Conservation (phyloP, 768 basidiomycete species). For the Xanthoconium purpureum region DNA sequence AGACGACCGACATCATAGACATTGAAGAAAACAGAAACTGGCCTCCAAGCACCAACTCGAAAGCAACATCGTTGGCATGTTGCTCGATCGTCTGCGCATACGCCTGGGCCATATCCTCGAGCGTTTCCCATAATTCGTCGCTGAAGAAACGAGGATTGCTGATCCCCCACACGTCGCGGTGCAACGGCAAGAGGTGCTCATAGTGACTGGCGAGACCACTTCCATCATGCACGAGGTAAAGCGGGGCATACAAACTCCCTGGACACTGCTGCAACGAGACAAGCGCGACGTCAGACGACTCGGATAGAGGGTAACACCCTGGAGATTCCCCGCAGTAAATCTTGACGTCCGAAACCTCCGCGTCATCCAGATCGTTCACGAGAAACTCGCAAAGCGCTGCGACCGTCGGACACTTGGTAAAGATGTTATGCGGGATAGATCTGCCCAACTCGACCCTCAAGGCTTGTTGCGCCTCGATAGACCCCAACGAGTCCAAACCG, state of each 20-base stretch:
- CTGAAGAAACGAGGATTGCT: slow-evolving; percentile 50
- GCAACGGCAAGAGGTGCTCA: slow-evolving; percentile 42
- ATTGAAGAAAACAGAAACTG: slow-evolving; percentile 5
- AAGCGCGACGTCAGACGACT: slow-evolving; percentile 30
- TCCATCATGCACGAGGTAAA: slow-evolving; percentile 73
- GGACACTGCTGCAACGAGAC: slow-evolving; percentile 38
- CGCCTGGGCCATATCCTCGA: slow-evolving; percentile 50
- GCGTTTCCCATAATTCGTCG: slow-evolving; percentile 44
- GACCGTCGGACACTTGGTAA: slow-evolving; percentile 40
- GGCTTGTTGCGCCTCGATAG: slow-evolving; percentile 56
- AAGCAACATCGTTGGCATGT: slow-evolving; percentile 30
- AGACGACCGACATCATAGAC: background rate
- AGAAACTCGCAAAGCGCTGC: slow-evolving; percentile 17
- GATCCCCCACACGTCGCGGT: slow-evolving; percentile 59
- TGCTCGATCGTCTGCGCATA: slow-evolving; percentile 45
- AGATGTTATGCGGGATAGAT: slow-evolving; percentile 44
- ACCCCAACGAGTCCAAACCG: slow-evolving; percentile 63
- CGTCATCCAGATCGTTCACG: background rate
- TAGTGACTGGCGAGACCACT: slow-evolving; percentile 59
- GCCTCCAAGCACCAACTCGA: slow-evolving; percentile 56
- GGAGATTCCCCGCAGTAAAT: background rate
- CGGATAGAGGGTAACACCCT: background rate
- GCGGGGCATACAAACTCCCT: slow-evolving; percentile 31
- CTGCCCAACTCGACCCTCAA: slow-evolving; percentile 42
- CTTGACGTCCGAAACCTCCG: background rate